These are phyloP conservation scores for Canavalia gladiata DNA, from an alignment of 306 rosid genomes.

Conservation along the genomic window DNA sequence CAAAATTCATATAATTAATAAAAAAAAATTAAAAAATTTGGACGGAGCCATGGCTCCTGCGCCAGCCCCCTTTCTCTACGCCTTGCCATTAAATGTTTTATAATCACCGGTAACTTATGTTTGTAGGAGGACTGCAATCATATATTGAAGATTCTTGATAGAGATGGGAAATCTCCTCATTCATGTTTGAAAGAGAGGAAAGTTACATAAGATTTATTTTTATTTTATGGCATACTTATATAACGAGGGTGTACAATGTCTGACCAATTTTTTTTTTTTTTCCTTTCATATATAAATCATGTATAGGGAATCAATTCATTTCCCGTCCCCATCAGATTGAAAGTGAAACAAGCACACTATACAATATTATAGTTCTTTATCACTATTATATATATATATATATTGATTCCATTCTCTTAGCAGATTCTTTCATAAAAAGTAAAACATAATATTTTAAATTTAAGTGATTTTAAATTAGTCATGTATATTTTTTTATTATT, in stretches of 20 bases:
- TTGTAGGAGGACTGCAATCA: constrained; percentile 14
- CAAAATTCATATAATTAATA: too few species aligned
- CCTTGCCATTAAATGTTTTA: constrained; percentile 5
- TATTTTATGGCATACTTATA: neutral
- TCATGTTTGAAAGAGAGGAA: constrained; percentile 3
- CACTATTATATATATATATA: too few species aligned
- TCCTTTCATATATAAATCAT: too few species aligned
- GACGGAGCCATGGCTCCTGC: neutral
- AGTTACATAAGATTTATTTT: neutral
- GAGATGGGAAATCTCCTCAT: constrained; percentile 18
- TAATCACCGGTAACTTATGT: constrained; percentile 40
- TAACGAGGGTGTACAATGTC: neutral
- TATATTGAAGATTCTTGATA: constrained; percentile 42
- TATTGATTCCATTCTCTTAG: too few species aligned
- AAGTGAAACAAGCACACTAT: too few species aligned
- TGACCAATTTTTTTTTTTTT: neutral
- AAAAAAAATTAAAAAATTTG: neutral
- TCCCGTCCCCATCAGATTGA: too few species aligned
- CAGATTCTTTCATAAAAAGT: too few species aligned
- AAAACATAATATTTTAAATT: too few species aligned
- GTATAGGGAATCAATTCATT: too few species aligned
- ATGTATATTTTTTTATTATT: too few species aligned
- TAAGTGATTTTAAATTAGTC: too few species aligned
- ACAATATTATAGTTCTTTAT: too few species aligned
- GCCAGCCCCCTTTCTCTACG: neutral